A percentile compares a stretch with the other conserved stretches of the same genome.
Conservation (phyloP, 139 green algal genomes). For the Chlamydomonas sphaeroides region DNA sequence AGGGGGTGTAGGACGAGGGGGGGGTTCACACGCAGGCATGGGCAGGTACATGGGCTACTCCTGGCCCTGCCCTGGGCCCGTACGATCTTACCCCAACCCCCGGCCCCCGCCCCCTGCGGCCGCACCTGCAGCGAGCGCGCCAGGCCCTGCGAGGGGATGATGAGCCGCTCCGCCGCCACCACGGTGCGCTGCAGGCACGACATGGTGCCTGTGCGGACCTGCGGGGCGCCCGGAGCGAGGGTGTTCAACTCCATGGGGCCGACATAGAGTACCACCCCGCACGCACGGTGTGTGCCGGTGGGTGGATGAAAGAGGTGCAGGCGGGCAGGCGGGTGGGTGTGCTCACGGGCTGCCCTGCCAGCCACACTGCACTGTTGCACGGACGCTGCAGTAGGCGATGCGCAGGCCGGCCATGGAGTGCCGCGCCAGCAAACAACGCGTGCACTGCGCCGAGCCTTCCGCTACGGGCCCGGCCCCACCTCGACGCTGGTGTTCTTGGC, state of each 20-base stretch:
- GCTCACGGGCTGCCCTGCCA: no score
- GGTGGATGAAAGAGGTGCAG: no score
- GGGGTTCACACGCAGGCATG: no score
- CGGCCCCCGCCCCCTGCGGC: conserved; percentile 52
- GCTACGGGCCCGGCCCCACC: neutral
- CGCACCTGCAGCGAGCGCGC: conserved; percentile 59
- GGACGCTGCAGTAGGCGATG: no score
- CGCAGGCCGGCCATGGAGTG: neutral
- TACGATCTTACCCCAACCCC: no score
- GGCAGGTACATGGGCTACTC: no score
- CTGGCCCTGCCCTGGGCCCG: no score
- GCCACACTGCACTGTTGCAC: no score
- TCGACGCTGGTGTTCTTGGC: conserved; percentile 26
- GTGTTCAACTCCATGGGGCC: neutral
- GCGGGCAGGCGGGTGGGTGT: no score
- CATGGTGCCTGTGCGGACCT: conserved; percentile 62
- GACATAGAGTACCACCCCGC: neutral
- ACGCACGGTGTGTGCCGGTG: no score
- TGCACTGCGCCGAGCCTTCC: no score
- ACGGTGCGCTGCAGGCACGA: conserved; percentile 75
- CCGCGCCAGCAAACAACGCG: neutral
- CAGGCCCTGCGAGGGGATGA: conserved; percentile 65
- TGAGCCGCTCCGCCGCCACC: conserved; percentile 71
- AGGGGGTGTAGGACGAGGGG: conserved; percentile 63
- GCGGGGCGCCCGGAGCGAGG: neutral